Evolutionary conservation across 768 basidiomycete species (phyloP), one percentile per base, ranked within the genome.

Genomic region (Suillus luteus): DNA sequence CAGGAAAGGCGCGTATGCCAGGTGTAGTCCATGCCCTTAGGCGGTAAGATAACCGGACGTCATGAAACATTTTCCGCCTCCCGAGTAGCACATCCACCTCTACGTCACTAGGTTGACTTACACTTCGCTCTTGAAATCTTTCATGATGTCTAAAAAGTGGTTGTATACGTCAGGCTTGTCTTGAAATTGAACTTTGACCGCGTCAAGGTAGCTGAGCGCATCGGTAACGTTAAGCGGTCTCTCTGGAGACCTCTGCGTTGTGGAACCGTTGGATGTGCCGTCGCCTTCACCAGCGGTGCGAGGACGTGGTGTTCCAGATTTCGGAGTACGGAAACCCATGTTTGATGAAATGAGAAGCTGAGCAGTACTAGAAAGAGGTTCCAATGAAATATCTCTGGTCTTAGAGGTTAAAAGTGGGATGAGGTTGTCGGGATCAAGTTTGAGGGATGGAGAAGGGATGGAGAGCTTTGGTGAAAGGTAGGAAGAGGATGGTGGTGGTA

Each of bases 51-150:
- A 33, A 63, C 37, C 19, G 5, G 7, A 33, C 15, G 41, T 52
- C 59, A 63, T 22, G 5, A 40, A 31, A 61, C 48, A 37, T 49
- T 61, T 61, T 51, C 24, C 33, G 19, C 62, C 27, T 22, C 15
- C 44, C 22, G n/a, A 33, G n/a, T 41, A 22, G 7, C 35, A 60
- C 31, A n/a, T n/a, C n/a, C 43, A 59, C 11, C 15, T 2, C 37
- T 46, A 52, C n/a, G 6, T 35, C 4, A 37, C 43, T 33, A 27
- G 2, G 22, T 14, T 37, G 12, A 85, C 93, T 80, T 76, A 95
- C 92, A 79, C 81, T 78, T 96, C 93, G 71, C 94, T 93, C 80
- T 99, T 99, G 77, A 99, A 99, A 75, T 99, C 96, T 81, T 98
- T 98, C 97, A 97, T 97, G 73, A 97, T 96, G 75, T 96, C 94